A percentile compares a stretch with the other conserved stretches of the same genome.
Evolutionary conservation across 139 green algal species (phyloP).

Genomic region (Mesotaenium endlicherianum): DNA sequence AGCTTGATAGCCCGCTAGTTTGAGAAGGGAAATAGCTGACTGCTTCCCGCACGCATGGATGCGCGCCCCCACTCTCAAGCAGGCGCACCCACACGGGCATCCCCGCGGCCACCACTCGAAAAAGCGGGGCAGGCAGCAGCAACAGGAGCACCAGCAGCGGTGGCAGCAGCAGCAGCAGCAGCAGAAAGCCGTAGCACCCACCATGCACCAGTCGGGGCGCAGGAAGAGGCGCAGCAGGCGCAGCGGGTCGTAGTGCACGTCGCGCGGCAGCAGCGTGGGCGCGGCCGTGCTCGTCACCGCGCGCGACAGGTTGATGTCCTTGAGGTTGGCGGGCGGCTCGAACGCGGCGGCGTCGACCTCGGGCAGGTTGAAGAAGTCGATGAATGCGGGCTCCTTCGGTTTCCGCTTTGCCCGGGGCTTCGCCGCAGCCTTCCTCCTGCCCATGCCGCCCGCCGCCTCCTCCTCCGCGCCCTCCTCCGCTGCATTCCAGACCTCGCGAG

Average conservation of each 20-base stretch:
- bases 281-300: not conserved
- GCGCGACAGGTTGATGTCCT: not conserved
- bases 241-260: conserved; percentile 67
- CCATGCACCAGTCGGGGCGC: conserved; percentile 27
- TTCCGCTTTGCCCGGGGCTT: too few species aligned
- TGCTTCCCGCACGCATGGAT: too few species aligned
- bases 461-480: not conserved
- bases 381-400: conserved; percentile 17
- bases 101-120: too few species aligned
- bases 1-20: too few species aligned
- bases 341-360: conserved; percentile 41
- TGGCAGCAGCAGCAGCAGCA: too few species aligned
- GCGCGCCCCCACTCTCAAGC: too few species aligned
- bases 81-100: too few species aligned
- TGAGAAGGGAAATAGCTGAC: too few species aligned
- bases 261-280: conserved; percentile 71
- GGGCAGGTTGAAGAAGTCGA: conserved; percentile 74
- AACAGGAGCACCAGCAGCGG: too few species aligned
- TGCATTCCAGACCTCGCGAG: not conserved
- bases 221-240: conserved; percentile 58
- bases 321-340: conserved; percentile 16
- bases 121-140: too few species aligned
- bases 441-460: too few species aligned
- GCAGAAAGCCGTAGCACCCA: too few species aligned
- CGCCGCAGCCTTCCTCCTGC: not conserved